phyloP scores from a whole-genome alignment of 768 basidiomycete genomes.

The Boletus rex-veris region DNA sequence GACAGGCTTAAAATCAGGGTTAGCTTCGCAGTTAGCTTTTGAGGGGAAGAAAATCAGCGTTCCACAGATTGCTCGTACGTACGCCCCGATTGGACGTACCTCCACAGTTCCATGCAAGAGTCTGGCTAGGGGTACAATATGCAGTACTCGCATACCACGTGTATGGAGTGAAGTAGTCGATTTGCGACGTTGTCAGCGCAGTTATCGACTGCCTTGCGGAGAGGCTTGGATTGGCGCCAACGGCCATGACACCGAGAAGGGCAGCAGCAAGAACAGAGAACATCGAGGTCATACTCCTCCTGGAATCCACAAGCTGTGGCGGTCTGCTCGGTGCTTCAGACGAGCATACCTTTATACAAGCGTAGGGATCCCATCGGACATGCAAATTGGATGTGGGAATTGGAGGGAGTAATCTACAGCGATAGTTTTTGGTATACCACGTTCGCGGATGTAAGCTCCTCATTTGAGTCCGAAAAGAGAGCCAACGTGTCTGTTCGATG shows the following conservation, averaged over 20 bases:
- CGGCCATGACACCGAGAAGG: slow-evolving; percentile 14
- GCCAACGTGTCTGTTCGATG: too few relatives aligned
- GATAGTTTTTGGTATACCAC: too few relatives aligned
- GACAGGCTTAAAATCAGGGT: slow-evolving; percentile 44
- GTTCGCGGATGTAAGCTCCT: too few relatives aligned
- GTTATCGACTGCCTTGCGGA: slow-evolving; percentile 38
- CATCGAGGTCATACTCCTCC: slow-evolving; percentile 12
- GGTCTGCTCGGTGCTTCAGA: too few relatives aligned
- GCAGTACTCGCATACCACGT: slow-evolving; percentile 49
- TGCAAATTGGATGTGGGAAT: too few relatives aligned
- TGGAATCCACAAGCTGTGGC: not conserved
- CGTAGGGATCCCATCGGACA: too few relatives aligned
- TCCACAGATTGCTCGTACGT: not conserved
- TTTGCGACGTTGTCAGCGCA: slow-evolving; percentile 38
- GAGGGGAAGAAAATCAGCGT: not conserved
- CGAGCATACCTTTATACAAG: too few relatives aligned
- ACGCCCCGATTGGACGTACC: slow-evolving; percentile 30
- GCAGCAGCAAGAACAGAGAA: slow-evolving; percentile 9
- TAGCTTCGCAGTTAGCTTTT: slow-evolving; percentile 45
- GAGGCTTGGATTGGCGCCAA: slow-evolving; percentile 25
- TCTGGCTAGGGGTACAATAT: slow-evolving; percentile 43
- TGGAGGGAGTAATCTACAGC: too few relatives aligned
- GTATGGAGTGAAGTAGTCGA: slow-evolving; percentile 45
- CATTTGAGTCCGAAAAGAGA: too few relatives aligned
- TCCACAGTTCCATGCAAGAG: slow-evolving; percentile 54